These are phyloP conservation scores for Pythium chondricola DNA, from an alignment of 352 stramenopile genomes.

Conservation along the genomic window DNA sequence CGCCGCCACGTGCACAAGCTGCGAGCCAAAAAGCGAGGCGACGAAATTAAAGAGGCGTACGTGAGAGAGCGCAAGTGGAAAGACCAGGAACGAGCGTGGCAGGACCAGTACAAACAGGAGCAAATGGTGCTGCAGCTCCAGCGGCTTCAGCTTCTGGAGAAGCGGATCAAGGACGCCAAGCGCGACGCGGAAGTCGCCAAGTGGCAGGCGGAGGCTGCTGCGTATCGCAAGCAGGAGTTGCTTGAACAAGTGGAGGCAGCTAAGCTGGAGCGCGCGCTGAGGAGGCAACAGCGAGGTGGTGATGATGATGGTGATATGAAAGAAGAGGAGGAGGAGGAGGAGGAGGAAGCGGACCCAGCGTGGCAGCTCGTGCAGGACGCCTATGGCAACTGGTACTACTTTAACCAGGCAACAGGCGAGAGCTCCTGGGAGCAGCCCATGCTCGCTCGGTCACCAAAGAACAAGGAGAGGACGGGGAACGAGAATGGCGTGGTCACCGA, in stretches of 20 bases:
- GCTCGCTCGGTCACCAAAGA: neutral
- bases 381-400: conserved; percentile 62
- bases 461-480: neutral
- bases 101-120: conserved; percentile 52
- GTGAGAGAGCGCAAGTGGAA: conserved; percentile 55
- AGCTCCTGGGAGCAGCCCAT: conserved; percentile 46
- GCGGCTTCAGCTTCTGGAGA: conserved; percentile 33
- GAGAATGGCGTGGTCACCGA: neutral
- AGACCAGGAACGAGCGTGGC: conserved; percentile 37
- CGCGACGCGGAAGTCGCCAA: conserved; percentile 51
- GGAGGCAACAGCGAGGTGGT: neutral
- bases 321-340: neutral
- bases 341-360: neutral
- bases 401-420: conserved; percentile 39
- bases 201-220: conserved; percentile 38
- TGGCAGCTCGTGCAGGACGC: conserved; percentile 35
- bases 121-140: conserved; percentile 54
- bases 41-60: conserved; percentile 49
- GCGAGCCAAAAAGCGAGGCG: conserved; percentile 25
- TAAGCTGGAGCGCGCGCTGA: conserved; percentile 9
- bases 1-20: conserved; percentile 23
- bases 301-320: conserved; percentile 8
- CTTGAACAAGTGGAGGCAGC: conserved; percentile 27
- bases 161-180: conserved; percentile 51
- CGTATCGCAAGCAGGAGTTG: conserved; percentile 37